phyloP scores from a whole-genome alignment of 2,329 filamentous ascomycete genomes.

The Aspergillus chevalieri region DNA sequence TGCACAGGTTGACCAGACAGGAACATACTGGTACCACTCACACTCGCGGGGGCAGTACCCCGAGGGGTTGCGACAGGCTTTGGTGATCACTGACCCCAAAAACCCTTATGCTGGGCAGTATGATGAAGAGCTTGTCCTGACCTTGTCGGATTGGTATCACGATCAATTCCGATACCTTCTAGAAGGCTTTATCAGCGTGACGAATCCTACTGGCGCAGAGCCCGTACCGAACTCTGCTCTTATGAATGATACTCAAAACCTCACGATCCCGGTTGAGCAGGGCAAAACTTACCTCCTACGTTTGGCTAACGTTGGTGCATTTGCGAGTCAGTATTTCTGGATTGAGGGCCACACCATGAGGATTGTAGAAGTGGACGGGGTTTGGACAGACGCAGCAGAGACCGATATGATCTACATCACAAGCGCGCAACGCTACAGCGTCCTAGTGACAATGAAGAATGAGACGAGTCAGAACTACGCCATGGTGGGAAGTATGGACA shows the following conservation, averaged over 20 bases:
- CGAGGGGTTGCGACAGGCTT: conserved; percentile 61
- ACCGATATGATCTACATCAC: conserved; percentile 60
- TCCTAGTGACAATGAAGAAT: conserved; percentile 54
- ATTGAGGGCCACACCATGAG: conserved; percentile 51
- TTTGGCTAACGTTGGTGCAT: conserved; percentile 66
- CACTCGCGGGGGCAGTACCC: conserved; percentile 61
- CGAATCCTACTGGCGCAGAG: conserved; percentile 51
- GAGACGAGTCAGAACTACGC: conserved; percentile 57
- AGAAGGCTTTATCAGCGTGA: conserved; percentile 40
- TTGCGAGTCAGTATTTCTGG: conserved; percentile 46
- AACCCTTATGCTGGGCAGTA: conserved; percentile 50
- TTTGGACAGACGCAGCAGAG: conserved; percentile 56
- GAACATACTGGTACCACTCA: conserved; percentile 62
- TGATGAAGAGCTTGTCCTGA: conserved; percentile 57
- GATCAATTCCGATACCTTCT: conserved; percentile 14
- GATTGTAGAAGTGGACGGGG: conserved; percentile 65
- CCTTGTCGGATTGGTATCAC: conserved; percentile 69
- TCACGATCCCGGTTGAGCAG: conserved; percentile 54
- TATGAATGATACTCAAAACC: conserved; percentile 63
- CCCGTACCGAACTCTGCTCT: conserved; percentile 63
- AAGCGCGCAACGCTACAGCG: conserved; percentile 56
- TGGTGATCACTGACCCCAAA: conserved; percentile 59
- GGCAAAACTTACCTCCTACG: conserved; percentile 65
- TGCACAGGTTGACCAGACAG: conserved; percentile 34
- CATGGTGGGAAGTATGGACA: conserved; percentile 39